Evolutionary conservation across 139 green algal genomes (phyloP), one percentile per base, ranked within the genome.

Genomic region (Chlamydomonas schloesseri): DNA sequence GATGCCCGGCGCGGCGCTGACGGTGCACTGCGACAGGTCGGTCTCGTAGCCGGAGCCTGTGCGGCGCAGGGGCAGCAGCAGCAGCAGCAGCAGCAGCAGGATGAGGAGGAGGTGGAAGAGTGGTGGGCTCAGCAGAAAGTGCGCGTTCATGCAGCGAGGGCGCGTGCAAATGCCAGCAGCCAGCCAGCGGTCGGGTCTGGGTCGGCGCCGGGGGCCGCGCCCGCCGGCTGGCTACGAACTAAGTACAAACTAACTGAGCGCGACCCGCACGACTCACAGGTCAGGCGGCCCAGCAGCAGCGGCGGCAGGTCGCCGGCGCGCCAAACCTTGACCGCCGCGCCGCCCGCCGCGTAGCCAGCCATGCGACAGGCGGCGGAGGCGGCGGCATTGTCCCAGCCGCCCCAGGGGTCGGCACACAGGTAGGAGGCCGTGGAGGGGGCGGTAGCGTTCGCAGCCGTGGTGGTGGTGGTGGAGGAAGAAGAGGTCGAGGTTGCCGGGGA

Each of bases 381-480:
- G 37, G 65, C 78, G 62, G 50, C 69, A 21, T 29, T 18, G 42
- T 84, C 46, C 64, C 64, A 84, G 31, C 62, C 78, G 64, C 65
- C 46, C 78, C 78, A 84, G 23, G 64, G 42, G 78, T 84, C 78
- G 42, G 64, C 78, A 47, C 78, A 84, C 29, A 84, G 18, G 65
- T 68, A 84, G 46, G 28, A 34, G 26, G 26, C 24, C 4, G 24
- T 29, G 20, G 17, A 14, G 70, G 23, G 37, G 24, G 23, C 4
- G 21, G 24, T 28, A n/a, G n/a, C n/a, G 70, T 46, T 58, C 70
- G 58, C 37, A 4, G 17, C 8, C 13, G n/a, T 21, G 14, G 18
- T 37, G n/a, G 26, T 21, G 65, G 14, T 9, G 2, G n/a, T 33
- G 15, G 36, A 36, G 0, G 8, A 33, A 36, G 13, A 20, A 20